Evolutionary conservation across 176 grass and related monocot genomes (phyloP), one percentile per base, ranked within the genome.

Genomic region (Microstegium vimineum): DNA sequence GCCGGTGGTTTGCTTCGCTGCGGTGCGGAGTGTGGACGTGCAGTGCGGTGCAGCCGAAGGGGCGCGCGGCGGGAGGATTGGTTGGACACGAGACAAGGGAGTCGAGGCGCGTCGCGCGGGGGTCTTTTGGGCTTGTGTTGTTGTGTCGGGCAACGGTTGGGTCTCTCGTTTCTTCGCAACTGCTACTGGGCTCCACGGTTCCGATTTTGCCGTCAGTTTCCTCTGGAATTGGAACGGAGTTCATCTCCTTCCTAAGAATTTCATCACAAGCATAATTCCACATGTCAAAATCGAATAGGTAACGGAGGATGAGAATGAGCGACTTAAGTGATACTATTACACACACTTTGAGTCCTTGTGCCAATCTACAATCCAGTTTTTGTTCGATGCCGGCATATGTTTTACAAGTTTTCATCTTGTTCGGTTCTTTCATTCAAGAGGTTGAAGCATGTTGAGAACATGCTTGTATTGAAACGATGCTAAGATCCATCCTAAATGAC

Each of bases 101-200:
- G 71, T 77, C 52, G 73, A 71, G 47, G 73, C 80, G 71, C 62
- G 49, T 76, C 71, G 85, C 78, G 49, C 85, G 79, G 62, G 16
- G n/a, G 54, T 72, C 78, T 28, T 54, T 27, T 74, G 72, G 49
- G 47, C 30, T 33, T n/a, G 4, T 33, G 33, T 33, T 2, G 3
- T 6, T 59, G 20, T 3, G 10, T 69, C 17, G 17, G 11, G 0
- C 9, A 61, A 61, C 61, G 32, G 32, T 25, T 15, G 2, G 18
- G 56, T 32, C 32, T 22, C 9, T 51, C 47, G 9, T 59, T 25
- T 52, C 49, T 52, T 22, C 49, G 49, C 6, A 18, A 22, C 49
- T 20, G 47, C 47, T 20, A 20, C 47, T 51, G 47, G 47, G 16
- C 47, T 52, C 49, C 51, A 56, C 51, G 20, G 51, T 56, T 54